Evolutionary conservation across 169 alveolate species (phyloP), one percentile per base, ranked within the genome.

Genomic region (Besnoitia besnoiti): DNA sequence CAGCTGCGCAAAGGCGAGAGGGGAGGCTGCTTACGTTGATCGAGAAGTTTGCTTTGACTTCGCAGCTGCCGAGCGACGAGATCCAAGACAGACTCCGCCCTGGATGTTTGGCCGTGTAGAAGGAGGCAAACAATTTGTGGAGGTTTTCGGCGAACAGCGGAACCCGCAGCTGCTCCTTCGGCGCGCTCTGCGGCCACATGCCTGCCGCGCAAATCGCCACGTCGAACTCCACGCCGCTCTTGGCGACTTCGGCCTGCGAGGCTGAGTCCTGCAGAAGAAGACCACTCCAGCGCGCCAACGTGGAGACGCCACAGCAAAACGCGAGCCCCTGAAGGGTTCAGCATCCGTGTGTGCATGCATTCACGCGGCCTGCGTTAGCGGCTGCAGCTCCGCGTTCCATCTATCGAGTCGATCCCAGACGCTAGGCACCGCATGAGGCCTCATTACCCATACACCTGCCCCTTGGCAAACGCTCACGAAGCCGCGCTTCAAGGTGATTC

Each of bases 11-110:
- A n/a, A n/a, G n/a, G n/a, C n/a, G n/a, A n/a, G n/a, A n/a, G n/a
- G n/a, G n/a, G n/a, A n/a, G n/a, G n/a, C n/a, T n/a, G n/a, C 76
- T 51, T 19, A 49, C 76, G 35, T n/a, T 42, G 44, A 49, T 39
- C 33, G 76, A 7, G 90, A 85, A 85, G 79, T 0, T 33, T 8
- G 96, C 97, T 0, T 89, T 59, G 16, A 96, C 42, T 21, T 94
- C 96, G 61, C 95, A 95, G 51, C 35, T 62, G 49, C 96, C 97
- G 33, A 96, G 85, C 46, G 85, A 75, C 35, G 94, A 80, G 46
- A 90, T 92, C 96, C 96, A 96, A 35, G 92, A 79, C 16, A 96
- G 95, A 16, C 82, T 67, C 75, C 97, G 92, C 24, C 97, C 97
- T 1, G 95, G 55, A 61, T 96, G 95, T 35, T 88, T 94, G 50